Percentiles rank a stretch among this genome's conserved stretches.
phyloP scores from a whole-genome alignment of 257 asterid genomes.

The Oldenlandia corymbosa region DNA sequence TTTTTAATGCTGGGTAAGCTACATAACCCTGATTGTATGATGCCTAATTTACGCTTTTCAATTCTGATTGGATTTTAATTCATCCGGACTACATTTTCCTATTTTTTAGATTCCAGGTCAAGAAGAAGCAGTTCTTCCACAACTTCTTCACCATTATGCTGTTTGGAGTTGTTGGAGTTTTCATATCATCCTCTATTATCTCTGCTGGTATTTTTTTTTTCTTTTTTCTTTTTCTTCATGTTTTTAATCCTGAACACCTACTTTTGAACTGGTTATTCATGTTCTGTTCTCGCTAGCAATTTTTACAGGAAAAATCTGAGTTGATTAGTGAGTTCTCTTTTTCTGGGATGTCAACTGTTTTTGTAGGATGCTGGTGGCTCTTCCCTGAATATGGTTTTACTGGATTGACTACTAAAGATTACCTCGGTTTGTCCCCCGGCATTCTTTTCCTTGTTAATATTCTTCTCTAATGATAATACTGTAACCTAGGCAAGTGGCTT shows the following conservation, averaged over 20 bases:
- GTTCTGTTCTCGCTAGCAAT: background rate
- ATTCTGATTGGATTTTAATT: too few relatives aligned
- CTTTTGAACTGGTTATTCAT: background rate
- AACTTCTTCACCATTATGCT: conserved; percentile 89
- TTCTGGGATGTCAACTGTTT: conserved; percentile 1
- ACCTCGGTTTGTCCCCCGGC: conserved; percentile 56
- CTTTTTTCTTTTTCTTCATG: background rate
- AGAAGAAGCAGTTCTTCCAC: conserved; percentile 96
- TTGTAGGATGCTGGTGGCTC: conserved; percentile 64
- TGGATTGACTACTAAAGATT: conserved; percentile 62
- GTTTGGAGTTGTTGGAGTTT: conserved; percentile 83
- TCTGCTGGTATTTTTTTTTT: conserved; percentile 47
- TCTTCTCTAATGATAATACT: conserved; percentile 4
- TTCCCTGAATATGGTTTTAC: conserved; percentile 50
- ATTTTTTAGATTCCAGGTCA: conserved; percentile 73
- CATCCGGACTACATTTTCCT: too few relatives aligned
- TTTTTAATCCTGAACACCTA: background rate
- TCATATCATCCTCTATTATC: conserved; percentile 66
- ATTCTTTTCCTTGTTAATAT: background rate
- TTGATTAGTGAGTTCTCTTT: background rate
- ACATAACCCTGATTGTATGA: too few relatives aligned
- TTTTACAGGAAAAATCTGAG: background rate
- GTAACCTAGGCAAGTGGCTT: background rate
- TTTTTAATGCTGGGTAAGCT: conserved; percentile 90
- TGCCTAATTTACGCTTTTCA: too few relatives aligned